A percentile compares a stretch with the other conserved stretches of the same genome.
Evolutionary conservation across 2,329 filamentous ascomycete species (phyloP).

Genomic region (Pseudonectria foliicola): DNA sequence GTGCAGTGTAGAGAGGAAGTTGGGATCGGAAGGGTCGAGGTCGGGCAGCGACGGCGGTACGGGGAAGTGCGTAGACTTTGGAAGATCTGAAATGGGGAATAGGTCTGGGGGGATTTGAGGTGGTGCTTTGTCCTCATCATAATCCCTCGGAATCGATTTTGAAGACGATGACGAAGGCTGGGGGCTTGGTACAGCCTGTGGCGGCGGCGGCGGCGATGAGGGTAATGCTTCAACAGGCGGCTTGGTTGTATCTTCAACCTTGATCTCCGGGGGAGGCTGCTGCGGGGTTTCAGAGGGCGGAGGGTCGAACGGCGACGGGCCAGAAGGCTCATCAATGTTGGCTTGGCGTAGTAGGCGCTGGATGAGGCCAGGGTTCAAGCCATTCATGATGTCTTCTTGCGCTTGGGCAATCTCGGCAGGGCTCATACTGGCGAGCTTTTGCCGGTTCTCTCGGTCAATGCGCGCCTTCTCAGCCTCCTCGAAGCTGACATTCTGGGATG

Average conservation of each 20-base stretch:
- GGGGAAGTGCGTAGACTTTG: conserved; percentile 55
- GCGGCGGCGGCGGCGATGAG: no score
- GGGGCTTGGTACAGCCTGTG: neutral
- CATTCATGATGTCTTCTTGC: conserved; percentile 70
- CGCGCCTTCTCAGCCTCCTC: conserved; percentile 55
- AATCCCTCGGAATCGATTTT: conserved; percentile 15
- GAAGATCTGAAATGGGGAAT: conserved; percentile 33
- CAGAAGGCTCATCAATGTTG: conserved; percentile 59
- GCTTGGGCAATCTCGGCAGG: conserved; percentile 74
- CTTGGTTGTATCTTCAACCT: conserved; percentile 26
- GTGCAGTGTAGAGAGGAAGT: conserved; percentile 80
- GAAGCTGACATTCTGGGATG: conserved; percentile 13
- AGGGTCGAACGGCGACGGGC: conserved; percentile 37
- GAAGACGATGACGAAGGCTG: conserved; percentile 3
- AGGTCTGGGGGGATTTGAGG: conserved; percentile 34
- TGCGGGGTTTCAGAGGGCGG: conserved; percentile 13
- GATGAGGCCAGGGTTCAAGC: conserved; percentile 67
- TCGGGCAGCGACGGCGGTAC: conserved; percentile 50
- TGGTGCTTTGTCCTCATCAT: conserved; percentile 38
- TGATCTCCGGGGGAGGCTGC: conserved; percentile 24
- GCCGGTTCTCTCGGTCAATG: conserved; percentile 79
- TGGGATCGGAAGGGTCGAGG: conserved; percentile 73
- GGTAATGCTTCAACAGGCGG: neutral
- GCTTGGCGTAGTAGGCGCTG: conserved; percentile 70
- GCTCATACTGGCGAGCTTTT: conserved; percentile 70